phyloP scores from a whole-genome alignment of 768 basidiomycete genomes.

The Phanerochaete sordida region DNA sequence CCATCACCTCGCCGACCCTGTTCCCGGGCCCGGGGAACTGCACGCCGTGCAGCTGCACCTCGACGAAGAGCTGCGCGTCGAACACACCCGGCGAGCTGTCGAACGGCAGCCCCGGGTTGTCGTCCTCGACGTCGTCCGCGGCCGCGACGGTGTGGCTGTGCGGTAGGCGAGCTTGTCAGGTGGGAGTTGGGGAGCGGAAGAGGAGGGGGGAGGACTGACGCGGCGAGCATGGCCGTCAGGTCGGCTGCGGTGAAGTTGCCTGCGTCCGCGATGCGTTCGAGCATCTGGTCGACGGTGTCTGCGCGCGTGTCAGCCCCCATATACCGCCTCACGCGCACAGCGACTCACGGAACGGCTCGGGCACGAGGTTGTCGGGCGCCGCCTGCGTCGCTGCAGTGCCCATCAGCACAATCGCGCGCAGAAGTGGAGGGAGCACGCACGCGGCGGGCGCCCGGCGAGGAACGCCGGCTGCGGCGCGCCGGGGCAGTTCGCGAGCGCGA shows the following conservation, averaged over 20 bases:
- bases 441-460: slow-evolving; percentile 7
- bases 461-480: slow-evolving; percentile 24
- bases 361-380: slow-evolving; percentile 19
- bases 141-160: slow-evolving; percentile 24
- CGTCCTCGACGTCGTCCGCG: slow-evolving; percentile 20
- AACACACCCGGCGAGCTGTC: slow-evolving; percentile 17
- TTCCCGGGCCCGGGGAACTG: slow-evolving; percentile 21
- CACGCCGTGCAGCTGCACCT: slow-evolving; percentile 21
- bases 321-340: no score
- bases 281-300: slow-evolving; percentile 21
- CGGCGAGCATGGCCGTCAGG: slow-evolving; percentile 19
- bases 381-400: slow-evolving; percentile 8
- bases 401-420: not conserved
- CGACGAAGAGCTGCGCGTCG: slow-evolving; percentile 22
- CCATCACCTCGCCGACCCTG: slow-evolving; percentile 23
- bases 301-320: not conserved
- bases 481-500: slow-evolving; percentile 25
- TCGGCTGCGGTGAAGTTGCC: slow-evolving; percentile 21
- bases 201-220: slow-evolving; percentile 5
- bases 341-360: slow-evolving; percentile 19
- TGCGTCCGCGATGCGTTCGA: slow-evolving; percentile 23
- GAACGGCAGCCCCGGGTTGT: slow-evolving; percentile 19
- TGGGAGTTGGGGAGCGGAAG: not conserved
- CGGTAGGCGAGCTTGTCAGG: not conserved
- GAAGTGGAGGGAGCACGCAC: not conserved